Percentiles rank a stretch among this genome's conserved stretches.
Evolutionary conservation across 768 basidiomycete genomes (phyloP).

Genomic region (Russula ochroleuca): DNA sequence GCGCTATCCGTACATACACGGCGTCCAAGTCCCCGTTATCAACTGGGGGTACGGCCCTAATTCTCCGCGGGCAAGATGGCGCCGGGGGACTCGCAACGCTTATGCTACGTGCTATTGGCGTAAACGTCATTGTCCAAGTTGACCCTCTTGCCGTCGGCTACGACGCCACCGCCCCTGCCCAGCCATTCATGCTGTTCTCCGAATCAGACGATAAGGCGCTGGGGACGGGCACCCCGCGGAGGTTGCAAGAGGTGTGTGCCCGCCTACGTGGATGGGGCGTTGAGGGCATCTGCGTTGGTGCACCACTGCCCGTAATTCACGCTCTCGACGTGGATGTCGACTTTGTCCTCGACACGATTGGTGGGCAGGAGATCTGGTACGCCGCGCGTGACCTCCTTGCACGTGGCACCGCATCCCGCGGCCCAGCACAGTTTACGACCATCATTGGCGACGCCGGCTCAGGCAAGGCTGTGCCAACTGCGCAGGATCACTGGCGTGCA

Average conservation of each 20-base stretch:
- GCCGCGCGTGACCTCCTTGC: conserved; percentile 58
- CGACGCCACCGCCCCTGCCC: conserved; percentile 33
- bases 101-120: conserved; percentile 65
- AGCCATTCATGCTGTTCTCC: conserved; percentile 29
- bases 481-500: conserved; percentile 67
- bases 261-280: conserved; percentile 64
- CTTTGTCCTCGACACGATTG: conserved; percentile 77
- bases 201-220: conserved; percentile 32
- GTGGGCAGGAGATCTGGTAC: conserved; percentile 77
- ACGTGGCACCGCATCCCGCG: conserved; percentile 33
- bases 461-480: conserved; percentile 57
- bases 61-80: conserved; percentile 72
- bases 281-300: conserved; percentile 69
- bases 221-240: conserved; percentile 25
- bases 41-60: conserved; percentile 40
- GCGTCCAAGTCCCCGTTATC: conserved; percentile 24
- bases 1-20: conserved; percentile 60
- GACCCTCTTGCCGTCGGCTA: conserved; percentile 38
- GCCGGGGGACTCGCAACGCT: conserved; percentile 73
- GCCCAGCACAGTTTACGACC: conserved; percentile 64
- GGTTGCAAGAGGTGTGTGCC: conserved; percentile 37
- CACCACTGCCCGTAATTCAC: conserved; percentile 50
- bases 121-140: conserved; percentile 72
- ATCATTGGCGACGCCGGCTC: conserved; percentile 67
- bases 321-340: conserved; percentile 64